phyloP scores from a whole-genome alignment of 73 alveolate genomes.

The Stentor roeselii region DNA sequence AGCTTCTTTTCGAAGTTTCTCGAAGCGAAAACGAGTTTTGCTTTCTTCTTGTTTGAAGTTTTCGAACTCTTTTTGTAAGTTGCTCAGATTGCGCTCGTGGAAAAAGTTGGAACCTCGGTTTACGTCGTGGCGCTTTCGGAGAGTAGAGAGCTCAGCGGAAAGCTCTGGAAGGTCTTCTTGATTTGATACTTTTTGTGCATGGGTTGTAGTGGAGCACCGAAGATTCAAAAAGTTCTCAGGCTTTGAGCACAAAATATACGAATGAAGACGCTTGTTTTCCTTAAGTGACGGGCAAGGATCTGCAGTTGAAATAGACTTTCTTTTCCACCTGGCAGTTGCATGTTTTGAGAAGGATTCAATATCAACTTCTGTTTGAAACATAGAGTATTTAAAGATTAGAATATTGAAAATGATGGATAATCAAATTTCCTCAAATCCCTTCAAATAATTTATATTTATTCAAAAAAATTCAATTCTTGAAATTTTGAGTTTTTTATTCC shows the following conservation, averaged over 20 bases:
- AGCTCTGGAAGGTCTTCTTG: not conserved
- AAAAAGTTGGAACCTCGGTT: not conserved
- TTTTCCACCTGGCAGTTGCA: not conserved
- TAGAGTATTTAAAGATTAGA: no score
- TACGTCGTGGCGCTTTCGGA: not conserved
- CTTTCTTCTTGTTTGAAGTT: not conserved
- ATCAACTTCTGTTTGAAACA: not conserved
- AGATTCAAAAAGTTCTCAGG: not conserved
- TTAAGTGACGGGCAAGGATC: not conserved
- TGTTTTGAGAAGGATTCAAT: not conserved
- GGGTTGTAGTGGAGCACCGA: not conserved
- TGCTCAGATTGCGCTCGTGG: not conserved
- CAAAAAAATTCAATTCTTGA: no score
- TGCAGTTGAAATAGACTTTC: not conserved
- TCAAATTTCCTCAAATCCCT: no score
- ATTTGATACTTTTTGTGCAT: conserved; percentile 3
- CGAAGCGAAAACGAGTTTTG: not conserved
- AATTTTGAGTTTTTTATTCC: no score
- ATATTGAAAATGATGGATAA: no score
- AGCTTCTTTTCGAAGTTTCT: not conserved
- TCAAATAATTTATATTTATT: no score
- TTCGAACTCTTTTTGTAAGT: conserved; percentile 3
- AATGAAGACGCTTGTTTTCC: not conserved
- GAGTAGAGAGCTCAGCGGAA: not conserved
- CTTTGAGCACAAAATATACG: not conserved